These are phyloP conservation scores for Sanghuangporus weigelae DNA, from an alignment of 1,284 basidiomycete genomes.

Conservation along the genomic window DNA sequence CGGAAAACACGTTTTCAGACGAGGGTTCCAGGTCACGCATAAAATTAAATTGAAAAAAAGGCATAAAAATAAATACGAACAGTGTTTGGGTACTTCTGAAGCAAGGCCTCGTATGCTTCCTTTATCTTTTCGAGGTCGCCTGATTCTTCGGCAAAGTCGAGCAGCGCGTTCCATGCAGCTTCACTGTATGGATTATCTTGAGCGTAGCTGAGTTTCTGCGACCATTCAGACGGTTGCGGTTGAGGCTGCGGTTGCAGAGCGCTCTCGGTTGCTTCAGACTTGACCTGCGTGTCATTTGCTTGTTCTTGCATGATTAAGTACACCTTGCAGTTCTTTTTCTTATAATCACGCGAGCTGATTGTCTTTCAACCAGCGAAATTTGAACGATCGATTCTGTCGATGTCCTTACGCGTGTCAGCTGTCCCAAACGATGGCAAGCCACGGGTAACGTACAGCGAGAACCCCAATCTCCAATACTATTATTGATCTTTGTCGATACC, in stretches of 20 bases:
- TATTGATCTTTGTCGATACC: neutral
- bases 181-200: constrained; percentile 55
- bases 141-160: constrained; percentile 61
- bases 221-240: constrained; percentile 40
- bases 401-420: neutral
- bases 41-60: neutral
- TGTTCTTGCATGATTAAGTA: constrained; percentile 1
- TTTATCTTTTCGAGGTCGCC: constrained; percentile 66
- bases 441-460: too few relatives aligned
- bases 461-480: neutral
- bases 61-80: constrained; percentile 38
- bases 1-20: constrained; percentile 19
- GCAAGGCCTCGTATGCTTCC: constrained; percentile 66
- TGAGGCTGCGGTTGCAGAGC: neutral
- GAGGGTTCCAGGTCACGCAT: neutral
- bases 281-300: neutral
- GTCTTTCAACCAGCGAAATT: neutral
- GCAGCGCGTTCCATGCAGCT: constrained; percentile 62
- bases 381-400: neutral
- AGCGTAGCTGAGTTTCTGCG: constrained; percentile 39
- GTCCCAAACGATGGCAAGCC: neutral
- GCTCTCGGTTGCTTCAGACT: constrained; percentile 3
- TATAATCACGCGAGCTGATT: neutral
- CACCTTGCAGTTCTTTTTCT: neutral
- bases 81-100: constrained; percentile 75